phyloP scores from a whole-genome alignment of 1,284 basidiomycete genomes.

The Sutorius eximius region DNA sequence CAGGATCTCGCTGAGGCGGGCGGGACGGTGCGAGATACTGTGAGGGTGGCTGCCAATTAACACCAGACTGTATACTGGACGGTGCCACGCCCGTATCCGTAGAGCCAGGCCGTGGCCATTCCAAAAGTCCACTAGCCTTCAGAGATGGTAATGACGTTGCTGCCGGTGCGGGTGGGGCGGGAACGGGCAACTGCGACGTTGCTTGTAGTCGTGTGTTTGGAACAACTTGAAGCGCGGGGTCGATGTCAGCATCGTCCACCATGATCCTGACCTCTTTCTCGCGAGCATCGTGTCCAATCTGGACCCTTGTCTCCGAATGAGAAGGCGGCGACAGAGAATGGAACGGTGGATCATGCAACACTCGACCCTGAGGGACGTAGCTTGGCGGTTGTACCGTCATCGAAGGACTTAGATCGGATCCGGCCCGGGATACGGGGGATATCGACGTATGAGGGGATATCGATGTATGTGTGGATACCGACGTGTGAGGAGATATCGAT shows the following conservation, averaged over 20 bases:
- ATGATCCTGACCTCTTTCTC: slow-evolving; percentile 28
- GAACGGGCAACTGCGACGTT: slow-evolving; percentile 11
- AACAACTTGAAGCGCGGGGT: slow-evolving; percentile 31
- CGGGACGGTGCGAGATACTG: slow-evolving; percentile 27
- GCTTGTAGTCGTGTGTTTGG: slow-evolving; percentile 22
- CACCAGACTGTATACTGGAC: slow-evolving; percentile 11
- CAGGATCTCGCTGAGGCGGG: slow-evolving; percentile 19
- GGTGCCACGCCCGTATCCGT: slow-evolving; percentile 14
- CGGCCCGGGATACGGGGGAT: slow-evolving; percentile 24
- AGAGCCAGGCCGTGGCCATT: slow-evolving; percentile 41
- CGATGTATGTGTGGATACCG: slow-evolving; percentile 11
- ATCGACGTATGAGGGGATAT: slow-evolving; percentile 23
- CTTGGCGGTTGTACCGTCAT: slow-evolving; percentile 11
- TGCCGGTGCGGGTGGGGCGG: neutral
- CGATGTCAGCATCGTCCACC: slow-evolving; percentile 32
- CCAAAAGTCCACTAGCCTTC: slow-evolving; percentile 69
- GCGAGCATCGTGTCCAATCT: slow-evolving; percentile 20
- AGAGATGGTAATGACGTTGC: slow-evolving; percentile 59
- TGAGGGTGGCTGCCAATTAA: slow-evolving; percentile 26
- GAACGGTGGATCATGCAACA: slow-evolving; percentile 18
- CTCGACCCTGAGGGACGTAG: slow-evolving; percentile 19
- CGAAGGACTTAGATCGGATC: slow-evolving; percentile 21
- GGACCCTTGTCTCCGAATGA: slow-evolving; percentile 22
- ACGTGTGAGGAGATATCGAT: slow-evolving; percentile 25
- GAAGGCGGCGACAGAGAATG: slow-evolving; percentile 14